A percentile compares a stretch with the other conserved stretches of the same genome.
These are phyloP conservation scores for Nakazawaea populi DNA, from an alignment of 805 yeast species.

Conservation along the genomic window DNA sequence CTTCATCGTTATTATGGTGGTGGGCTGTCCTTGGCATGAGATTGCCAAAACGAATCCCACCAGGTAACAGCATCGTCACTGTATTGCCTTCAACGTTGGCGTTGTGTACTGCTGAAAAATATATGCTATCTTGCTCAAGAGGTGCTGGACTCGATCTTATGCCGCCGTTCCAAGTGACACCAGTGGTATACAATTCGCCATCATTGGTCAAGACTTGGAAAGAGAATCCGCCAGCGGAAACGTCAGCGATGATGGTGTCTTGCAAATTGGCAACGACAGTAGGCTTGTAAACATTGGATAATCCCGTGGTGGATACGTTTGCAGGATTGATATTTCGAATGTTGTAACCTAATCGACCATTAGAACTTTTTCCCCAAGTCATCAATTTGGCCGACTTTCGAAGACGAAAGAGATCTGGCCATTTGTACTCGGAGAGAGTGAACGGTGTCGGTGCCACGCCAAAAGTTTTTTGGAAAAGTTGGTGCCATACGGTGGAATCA, in stretches of 20 bases:
- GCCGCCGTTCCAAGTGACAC: constrained; percentile 36
- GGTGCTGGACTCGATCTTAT: constrained; percentile 36
- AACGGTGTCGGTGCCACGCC: constrained; percentile 37
- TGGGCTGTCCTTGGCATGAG: not conserved
- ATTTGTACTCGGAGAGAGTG: constrained; percentile 31
- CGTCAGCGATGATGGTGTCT: constrained; percentile 32
- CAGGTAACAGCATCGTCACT: not conserved
- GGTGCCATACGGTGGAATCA: constrained; percentile 38
- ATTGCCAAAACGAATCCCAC: not conserved
- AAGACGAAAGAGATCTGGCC: constrained; percentile 42
- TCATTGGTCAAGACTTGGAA: constrained; percentile 50
- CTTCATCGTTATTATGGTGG: not conserved
- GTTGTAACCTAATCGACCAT: constrained; percentile 43
- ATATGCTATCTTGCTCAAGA: constrained; percentile 23
- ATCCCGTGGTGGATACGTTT: constrained; percentile 16
- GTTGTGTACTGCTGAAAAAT: too few relatives aligned
- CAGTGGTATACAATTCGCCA: constrained; percentile 55
- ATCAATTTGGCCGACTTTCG: constrained; percentile 34
- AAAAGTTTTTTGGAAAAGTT: constrained; percentile 38
- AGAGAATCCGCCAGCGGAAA: constrained; percentile 61
- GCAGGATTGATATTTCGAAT: constrained; percentile 21
- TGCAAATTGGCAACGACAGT: constrained; percentile 30
- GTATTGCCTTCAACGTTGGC: too few relatives aligned
- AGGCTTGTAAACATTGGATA: constrained; percentile 31
- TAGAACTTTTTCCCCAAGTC: constrained; percentile 44